phyloP scores from a whole-genome alignment of 306 rosid species.

The Prosopis cineraria region DNA sequence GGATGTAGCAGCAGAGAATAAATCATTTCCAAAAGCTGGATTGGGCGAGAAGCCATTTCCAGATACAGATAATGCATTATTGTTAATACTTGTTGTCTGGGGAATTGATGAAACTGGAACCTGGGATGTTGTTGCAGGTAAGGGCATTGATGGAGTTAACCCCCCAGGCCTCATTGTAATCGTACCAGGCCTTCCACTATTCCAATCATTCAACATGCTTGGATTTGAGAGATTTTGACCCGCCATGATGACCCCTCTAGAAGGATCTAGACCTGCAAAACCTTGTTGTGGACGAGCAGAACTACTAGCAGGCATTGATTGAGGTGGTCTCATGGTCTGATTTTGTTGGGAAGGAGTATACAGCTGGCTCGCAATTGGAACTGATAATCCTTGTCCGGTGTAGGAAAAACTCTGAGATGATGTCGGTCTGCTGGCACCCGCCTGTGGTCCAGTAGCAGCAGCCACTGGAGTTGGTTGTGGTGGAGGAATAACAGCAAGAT shows the following conservation, averaged over 20 bases:
- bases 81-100: conserved; percentile 51
- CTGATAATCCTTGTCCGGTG: conserved; percentile 68
- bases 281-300: conserved; percentile 60
- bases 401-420: conserved; percentile 67
- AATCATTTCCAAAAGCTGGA: conserved; percentile 54
- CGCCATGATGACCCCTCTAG: conserved; percentile 44
- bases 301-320: conserved; percentile 49
- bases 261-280: conserved; percentile 43
- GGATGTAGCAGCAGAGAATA: conserved; percentile 54
- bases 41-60: conserved; percentile 77
- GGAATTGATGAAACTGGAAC: conserved; percentile 53
- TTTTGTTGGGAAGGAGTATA: conserved; percentile 62
- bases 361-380: conserved; percentile 54
- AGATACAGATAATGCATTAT: conserved; percentile 56
- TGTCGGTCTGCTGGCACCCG: conserved; percentile 50
- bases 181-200: conserved; percentile 53
- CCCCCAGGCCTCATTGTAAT: conserved; percentile 69
- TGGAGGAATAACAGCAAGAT: conserved; percentile 55
- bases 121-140: conserved; percentile 39
- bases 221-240: conserved; percentile 58
- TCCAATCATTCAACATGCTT: conserved; percentile 64
- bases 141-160: conserved; percentile 49
- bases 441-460: conserved; percentile 54
- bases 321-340: conserved; percentile 67
- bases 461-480: conserved; percentile 49